Percentiles rank a stretch among this genome's conserved stretches.
These are phyloP conservation scores for Saccharomyces hybrid DNA, from an alignment of 1,139 yeast species.

Conservation along the genomic window DNA sequence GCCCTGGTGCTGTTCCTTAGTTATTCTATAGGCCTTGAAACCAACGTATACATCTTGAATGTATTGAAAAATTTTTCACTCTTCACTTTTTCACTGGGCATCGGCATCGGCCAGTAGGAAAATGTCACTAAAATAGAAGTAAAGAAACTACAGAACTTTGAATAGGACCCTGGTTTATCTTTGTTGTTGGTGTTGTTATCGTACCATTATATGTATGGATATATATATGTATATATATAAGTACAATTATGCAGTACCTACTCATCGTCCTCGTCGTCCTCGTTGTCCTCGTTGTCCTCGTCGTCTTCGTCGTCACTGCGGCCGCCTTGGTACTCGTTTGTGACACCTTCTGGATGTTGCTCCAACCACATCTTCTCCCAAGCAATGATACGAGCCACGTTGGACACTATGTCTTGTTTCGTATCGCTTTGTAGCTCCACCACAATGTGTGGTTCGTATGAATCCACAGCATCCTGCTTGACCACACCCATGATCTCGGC, in stretches of 20 bases:
- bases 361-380: slow-evolving; percentile 74
- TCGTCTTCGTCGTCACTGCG: slow-evolving; percentile 1
- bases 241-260: background rate
- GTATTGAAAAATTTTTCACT: background rate
- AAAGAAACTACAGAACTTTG: background rate
- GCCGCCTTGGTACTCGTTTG: slow-evolving; percentile 29
- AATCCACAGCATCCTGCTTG: slow-evolving; percentile 76
- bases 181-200: no score
- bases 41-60: background rate
- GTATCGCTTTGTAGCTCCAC: slow-evolving; percentile 68
- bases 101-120: background rate
- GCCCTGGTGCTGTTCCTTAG: background rate
- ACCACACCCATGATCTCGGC: slow-evolving; percentile 96
- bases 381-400: slow-evolving; percentile 61
- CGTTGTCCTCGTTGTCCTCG: background rate
- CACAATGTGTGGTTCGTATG: slow-evolving; percentile 72
- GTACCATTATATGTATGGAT: background rate
- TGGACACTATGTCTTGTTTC: slow-evolving; percentile 70
- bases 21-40: background rate
- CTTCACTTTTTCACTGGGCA: background rate
- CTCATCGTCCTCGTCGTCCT: background rate
- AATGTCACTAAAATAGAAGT: background rate
- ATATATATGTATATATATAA: background rate
- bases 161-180: no score
- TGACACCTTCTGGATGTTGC: slow-evolving; percentile 42